Evolutionary conservation across 768 basidiomycete genomes (phyloP).

Genomic region (Russula dissimulans): DNA sequence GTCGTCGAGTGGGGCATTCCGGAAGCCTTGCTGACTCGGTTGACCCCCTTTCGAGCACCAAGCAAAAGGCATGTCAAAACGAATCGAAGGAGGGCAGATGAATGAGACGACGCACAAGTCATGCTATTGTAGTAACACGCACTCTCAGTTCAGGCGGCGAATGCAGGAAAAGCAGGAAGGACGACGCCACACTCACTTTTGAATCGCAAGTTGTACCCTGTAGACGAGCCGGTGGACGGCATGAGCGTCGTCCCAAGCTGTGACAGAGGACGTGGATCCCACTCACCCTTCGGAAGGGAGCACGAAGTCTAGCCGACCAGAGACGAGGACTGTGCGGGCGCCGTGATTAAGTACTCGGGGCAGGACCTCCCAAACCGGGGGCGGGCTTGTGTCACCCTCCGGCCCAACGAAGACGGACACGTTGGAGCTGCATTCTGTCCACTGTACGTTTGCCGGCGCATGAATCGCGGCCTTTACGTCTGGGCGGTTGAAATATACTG

Average conservation of each 20-base stretch:
- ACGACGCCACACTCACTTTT: conserved; percentile 12
- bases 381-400: conserved; percentile 6
- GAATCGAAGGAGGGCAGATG: background rate
- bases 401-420: background rate
- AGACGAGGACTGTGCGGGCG: conserved; percentile 7
- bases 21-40: conserved; percentile 15
- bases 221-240: background rate
- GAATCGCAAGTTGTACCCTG: conserved; percentile 13
- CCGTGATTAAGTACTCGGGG: conserved; percentile 10
- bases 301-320: conserved; percentile 8
- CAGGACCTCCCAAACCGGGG: background rate
- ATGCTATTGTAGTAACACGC: background rate
- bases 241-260: background rate
- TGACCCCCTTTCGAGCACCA: conserved; percentile 2
- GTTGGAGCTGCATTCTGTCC: conserved; percentile 11
- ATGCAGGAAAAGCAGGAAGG: background rate
- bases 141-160: background rate
- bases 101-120: conserved; percentile 14
- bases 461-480: conserved; percentile 20
- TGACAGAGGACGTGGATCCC: background rate
- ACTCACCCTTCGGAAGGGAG: conserved; percentile 16
- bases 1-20: conserved; percentile 3
- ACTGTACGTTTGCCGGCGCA: conserved; percentile 11
- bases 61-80: background rate
- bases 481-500: conserved; percentile 18